Conservation (phyloP, 768 basidiomycete genomes). For the Boletus subcaerulescens region DNA sequence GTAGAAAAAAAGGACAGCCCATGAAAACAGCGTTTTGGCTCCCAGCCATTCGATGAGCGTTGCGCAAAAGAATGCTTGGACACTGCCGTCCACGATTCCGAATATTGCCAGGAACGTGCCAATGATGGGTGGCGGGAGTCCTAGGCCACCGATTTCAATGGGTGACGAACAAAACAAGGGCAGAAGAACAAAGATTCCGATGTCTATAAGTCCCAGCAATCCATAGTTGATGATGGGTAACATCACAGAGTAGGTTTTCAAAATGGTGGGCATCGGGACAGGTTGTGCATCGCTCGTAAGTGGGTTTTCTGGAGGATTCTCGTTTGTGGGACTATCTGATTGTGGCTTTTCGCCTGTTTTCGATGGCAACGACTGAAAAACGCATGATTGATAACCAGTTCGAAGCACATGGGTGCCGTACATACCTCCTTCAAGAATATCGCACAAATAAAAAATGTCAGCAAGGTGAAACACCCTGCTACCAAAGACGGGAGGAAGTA, state of each 20-base stretch:
- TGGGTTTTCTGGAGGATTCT: neutral
- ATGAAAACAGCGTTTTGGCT: conserved; percentile 39
- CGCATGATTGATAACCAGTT: neutral
- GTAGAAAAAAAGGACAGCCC: conserved; percentile 36
- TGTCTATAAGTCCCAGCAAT: conserved; percentile 41
- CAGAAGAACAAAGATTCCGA: conserved; percentile 35
- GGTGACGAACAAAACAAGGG: conserved; percentile 49
- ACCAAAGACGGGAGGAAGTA: conserved; percentile 37
- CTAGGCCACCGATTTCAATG: conserved; percentile 41
- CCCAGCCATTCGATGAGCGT: neutral
- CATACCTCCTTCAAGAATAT: conserved; percentile 32
- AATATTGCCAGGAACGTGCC: conserved; percentile 34
- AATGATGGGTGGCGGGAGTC: conserved; percentile 39
- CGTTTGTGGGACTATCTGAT: neutral
- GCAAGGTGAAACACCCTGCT: conserved; percentile 14
- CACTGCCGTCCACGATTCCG: neutral
- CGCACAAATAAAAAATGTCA: conserved; percentile 16
- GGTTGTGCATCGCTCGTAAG: conserved; percentile 5
- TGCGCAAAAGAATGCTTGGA: neutral
- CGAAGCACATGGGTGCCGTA: neutral
- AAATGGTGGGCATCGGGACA: conserved; percentile 33
- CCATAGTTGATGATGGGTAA: conserved; percentile 45
- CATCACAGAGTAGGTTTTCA: conserved; percentile 32
- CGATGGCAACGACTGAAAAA: conserved; percentile 25
- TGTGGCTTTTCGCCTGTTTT: neutral